Evolutionary conservation across 495 filamentous ascomycete species (phyloP).

Genomic region (Polyplosphaeria fusca): DNA sequence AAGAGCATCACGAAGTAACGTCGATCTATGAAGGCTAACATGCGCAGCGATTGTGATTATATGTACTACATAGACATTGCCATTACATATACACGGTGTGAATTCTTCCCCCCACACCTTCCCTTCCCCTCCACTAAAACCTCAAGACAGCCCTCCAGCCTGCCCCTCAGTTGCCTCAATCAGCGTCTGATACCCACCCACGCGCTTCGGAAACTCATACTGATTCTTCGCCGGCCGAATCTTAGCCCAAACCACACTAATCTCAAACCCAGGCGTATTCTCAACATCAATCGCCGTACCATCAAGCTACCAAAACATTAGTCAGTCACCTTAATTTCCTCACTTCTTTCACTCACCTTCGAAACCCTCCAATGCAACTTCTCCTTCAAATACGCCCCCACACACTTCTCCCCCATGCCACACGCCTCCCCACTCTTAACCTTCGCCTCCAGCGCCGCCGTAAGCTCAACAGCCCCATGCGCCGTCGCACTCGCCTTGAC

Average conservation of each 20-base stretch:
- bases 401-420: conserved; percentile 44
- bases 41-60: too few species aligned
- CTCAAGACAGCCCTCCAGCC: conserved; percentile 8
- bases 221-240: conserved; percentile 20
- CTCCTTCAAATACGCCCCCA: conserved; percentile 47
- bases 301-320: conserved; percentile 33
- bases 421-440: conserved; percentile 40
- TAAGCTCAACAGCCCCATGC: conserved; percentile 57
- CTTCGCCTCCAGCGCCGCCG: conserved; percentile 48
- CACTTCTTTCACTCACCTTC: conserved; percentile 27
- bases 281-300: conserved; percentile 32
- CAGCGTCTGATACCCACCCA: conserved; percentile 12
- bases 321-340: background rate
- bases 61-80: too few species aligned
- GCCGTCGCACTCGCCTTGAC: conserved; percentile 35
- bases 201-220: conserved; percentile 15
- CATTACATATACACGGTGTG: background rate
- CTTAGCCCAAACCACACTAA: conserved; percentile 40
- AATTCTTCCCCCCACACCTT: background rate
- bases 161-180: conserved; percentile 12
- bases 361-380: conserved; percentile 45
- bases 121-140: background rate
- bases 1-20: too few species aligned
- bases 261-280: conserved; percentile 37
- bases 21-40: too few species aligned